Evolutionary conservation across 2,329 filamentous ascomycete genomes (phyloP), one percentile per base, ranked within the genome.

Genomic region (Apiospora pterosperma): DNA sequence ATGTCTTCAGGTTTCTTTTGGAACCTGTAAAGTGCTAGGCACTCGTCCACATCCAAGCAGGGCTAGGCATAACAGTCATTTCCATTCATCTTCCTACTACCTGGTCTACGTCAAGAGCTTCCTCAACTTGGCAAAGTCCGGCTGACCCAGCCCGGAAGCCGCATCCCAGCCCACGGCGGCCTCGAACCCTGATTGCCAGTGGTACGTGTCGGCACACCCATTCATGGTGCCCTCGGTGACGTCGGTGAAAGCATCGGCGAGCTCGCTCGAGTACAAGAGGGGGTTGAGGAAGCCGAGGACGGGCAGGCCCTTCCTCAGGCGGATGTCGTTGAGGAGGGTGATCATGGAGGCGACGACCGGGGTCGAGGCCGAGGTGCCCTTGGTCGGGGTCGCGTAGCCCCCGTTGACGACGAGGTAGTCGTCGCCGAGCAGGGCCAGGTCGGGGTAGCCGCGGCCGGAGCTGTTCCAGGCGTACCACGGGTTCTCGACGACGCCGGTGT

Each of bases 281-380:
- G 80, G 78, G 67, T 87, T 88, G 39, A 87, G 73, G 76, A 83
- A 88, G 0, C 86, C 86, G 10, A 87, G 72, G 1, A 79, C 74
- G 6, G 74, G 71, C 77, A 83, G 85, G 4, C 83, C 82, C 2
- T 73, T 74, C 2, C 80, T 75, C 59, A 86, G 71, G n/a, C 84
- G 75, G 63, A 79, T 81, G 64, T 86, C 85, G 65, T 88, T 87
- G 63, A 86, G 78, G 5, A 86, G 74, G 4, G 84, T 81, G 59
- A 88, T 75, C 72, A 88, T 80, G 28, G 83, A 76, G 5, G 84
- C 85, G 23, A 88, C 74, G 0, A 86, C 80, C 0, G 85, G 86
- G 4, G 85, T 80, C 41, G 82, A 83, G 1, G 86, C 86, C 31
- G 70, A 73, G 1, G 73, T 76, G 11, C 75, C 74, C 21, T 67